These are phyloP conservation scores for Backusella circina DNA, from an alignment of 192 early-diverging fungal genomes.

Conservation along the genomic window DNA sequence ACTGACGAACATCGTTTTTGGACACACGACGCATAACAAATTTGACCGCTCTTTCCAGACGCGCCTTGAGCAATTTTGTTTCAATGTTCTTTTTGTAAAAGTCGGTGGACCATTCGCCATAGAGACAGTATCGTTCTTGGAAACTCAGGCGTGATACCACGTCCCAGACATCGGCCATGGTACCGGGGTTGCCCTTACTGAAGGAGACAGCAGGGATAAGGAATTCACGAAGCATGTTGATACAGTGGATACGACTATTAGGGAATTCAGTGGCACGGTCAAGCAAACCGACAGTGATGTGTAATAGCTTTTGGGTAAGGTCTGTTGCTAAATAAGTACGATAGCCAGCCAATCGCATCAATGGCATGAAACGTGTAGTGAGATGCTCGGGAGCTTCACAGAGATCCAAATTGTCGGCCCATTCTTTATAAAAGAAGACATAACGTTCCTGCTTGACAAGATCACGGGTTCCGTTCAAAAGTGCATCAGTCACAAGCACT, in stretches of 20 bases:
- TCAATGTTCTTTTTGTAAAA: conserved; percentile 54
- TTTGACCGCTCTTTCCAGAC: conserved; percentile 32
- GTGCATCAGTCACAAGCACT: neutral
- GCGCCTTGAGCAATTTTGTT: conserved; percentile 41
- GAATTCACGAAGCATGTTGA: conserved; percentile 34
- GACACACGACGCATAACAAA: conserved; percentile 48
- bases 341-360: conserved; percentile 42
- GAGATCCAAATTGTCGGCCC: conserved; percentile 45
- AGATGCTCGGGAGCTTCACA: conserved; percentile 29
- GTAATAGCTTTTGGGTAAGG: conserved; percentile 18
- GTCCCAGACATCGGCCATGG: conserved; percentile 59
- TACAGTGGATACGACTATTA: neutral
- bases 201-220: conserved; percentile 64
- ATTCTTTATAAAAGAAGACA: conserved; percentile 59
- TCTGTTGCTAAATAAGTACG: conserved; percentile 34
- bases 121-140: conserved; percentile 60
- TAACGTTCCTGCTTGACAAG: conserved; percentile 27
- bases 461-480: conserved; percentile 9
- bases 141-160: conserved; percentile 59
- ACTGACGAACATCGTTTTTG: conserved; percentile 69
- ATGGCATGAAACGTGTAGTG: conserved; percentile 30
- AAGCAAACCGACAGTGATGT: conserved; percentile 2
- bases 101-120: conserved; percentile 75
- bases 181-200: conserved; percentile 60
- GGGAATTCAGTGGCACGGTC: conserved; percentile 15